phyloP scores from a whole-genome alignment of 345 rosid genomes.

The Citropsis articulata region DNA sequence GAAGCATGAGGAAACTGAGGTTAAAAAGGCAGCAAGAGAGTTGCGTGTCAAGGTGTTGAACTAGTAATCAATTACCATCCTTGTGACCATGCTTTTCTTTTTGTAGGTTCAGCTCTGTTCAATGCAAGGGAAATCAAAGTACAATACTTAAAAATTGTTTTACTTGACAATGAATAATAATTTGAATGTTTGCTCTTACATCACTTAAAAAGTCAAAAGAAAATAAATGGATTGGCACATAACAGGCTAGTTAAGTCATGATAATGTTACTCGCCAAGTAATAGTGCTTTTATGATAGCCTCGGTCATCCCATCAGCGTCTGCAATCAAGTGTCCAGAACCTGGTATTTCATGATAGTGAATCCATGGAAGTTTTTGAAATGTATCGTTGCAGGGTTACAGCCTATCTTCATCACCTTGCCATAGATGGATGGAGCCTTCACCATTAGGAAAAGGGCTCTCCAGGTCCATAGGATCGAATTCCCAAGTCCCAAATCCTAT shows the following conservation, averaged over 20 bases:
- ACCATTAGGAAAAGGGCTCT: conserved; percentile 53
- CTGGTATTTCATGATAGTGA: conserved; percentile 51
- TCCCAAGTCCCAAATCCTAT: conserved; percentile 77
- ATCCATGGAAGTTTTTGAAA: conserved; percentile 55
- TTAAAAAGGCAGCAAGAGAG: not conserved
- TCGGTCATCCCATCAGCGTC: conserved; percentile 48
- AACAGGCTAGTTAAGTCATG: not conserved
- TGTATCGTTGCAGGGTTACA: conserved; percentile 40
- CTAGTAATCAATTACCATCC: not conserved
- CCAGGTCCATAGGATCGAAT: conserved; percentile 59
- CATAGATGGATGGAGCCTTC: conserved; percentile 64
- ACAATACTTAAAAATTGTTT: not conserved
- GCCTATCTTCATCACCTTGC: conserved; percentile 72
- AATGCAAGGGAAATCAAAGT: not conserved
- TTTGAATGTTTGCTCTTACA: not conserved
- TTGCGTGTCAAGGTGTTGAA: not conserved
- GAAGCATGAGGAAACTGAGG: not conserved
- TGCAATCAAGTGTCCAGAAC: conserved; percentile 52
- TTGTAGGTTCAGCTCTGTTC: not conserved
- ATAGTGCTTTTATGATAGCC: conserved; percentile 39
- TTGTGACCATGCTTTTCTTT: not conserved
- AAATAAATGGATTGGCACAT: not conserved
- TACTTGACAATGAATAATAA: not conserved
- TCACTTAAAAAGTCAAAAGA: not conserved
- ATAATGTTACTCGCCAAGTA: conserved; percentile 24